Conservation (phyloP, 2,329 filamentous ascomycete genomes). For the Cladophialophora immunda region DNA sequence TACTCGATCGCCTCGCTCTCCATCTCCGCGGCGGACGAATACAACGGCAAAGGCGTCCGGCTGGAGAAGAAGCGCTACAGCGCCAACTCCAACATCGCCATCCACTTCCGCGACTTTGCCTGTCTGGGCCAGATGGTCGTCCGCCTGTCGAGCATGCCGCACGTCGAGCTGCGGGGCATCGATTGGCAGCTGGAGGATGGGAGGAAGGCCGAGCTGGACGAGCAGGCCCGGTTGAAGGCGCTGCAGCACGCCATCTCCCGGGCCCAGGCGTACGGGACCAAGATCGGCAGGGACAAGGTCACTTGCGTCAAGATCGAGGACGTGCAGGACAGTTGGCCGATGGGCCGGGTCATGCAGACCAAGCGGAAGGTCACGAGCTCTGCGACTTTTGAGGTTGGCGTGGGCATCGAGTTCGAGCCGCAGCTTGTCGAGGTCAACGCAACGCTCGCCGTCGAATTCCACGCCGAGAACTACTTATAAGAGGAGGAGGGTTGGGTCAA, state of each 20-base stretch:
- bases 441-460: constrained; percentile 25
- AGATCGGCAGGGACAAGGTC: constrained; percentile 35
- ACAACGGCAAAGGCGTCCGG: constrained; percentile 28
- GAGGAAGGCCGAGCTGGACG: constrained; percentile 36
- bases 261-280: constrained; percentile 40
- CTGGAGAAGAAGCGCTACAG: constrained; percentile 33
- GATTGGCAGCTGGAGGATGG: constrained; percentile 43
- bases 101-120: constrained; percentile 42
- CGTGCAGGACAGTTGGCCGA: constrained; percentile 1
- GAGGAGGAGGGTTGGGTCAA: too few species aligned
- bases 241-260: constrained; percentile 42
- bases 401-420: constrained; percentile 32
- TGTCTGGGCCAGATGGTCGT: constrained; percentile 38
- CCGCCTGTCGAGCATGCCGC: constrained; percentile 35
- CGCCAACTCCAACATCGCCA: constrained; percentile 37
- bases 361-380: constrained; percentile 6
- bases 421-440: constrained; percentile 30
- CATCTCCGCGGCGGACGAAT: constrained; percentile 32
- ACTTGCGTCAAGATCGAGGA: constrained; percentile 31
- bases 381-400: constrained; percentile 18
- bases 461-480: constrained; percentile 30
- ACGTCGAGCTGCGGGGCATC: constrained; percentile 40
- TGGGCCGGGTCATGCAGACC: constrained; percentile 17
- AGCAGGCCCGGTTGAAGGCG: constrained; percentile 40
- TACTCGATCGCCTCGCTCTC: constrained; percentile 32